Evolutionary conservation across 192 early-diverging fungal genomes (phyloP), one percentile per base, ranked within the genome.

Genomic region (Linnemannia hyalina): DNA sequence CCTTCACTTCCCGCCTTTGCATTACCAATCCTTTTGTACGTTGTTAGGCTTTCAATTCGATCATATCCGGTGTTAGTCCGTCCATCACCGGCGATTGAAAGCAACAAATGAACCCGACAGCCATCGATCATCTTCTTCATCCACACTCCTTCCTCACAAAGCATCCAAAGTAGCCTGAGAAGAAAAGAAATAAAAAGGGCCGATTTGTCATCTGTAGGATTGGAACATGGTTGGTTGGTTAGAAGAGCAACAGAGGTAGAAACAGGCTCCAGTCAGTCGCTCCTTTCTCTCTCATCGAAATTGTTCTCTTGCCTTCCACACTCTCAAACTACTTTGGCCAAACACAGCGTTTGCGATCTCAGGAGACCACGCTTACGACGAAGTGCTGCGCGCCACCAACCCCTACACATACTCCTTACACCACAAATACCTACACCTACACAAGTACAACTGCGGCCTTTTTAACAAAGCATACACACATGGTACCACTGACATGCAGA

Each of bases 241-340:
- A 23, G 44, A 44, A 42, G 47, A 49, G 13, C 47, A 4, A 35
- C 35, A 1, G 16, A 49, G 47, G 15, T 11, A 49, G 16, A 49
- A 15, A 49, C 13, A 49, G 23, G 6, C 55, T 23, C 55, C 55
- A n/a, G 54, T 23, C 22, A 22, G n/a, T 57, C 9, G 9, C 55
- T 26, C 7, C 7, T 60, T 60, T 1, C 55, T 26, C 0, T 26
- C 29, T 60, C n/a, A 26, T 23, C 8, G 10, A 60, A 26, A 26
- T 60, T 60, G 55, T 60, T 60, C 55, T 60, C 55, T 60, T 15
- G 6, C 55, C 55, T 60, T 60, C 55, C 55, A 60, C 49, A 52
- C 3, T 0, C n/a, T 60, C 22, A 60, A 0, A 0, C 9, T 8
- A 57, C n/a, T 60, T 60, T 26, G 55, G 29, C 60, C 60, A 65